Base-by-base conservation (phyloP, 2,329 filamentous ascomycete genomes). In the Beauveria sp. region DNA sequence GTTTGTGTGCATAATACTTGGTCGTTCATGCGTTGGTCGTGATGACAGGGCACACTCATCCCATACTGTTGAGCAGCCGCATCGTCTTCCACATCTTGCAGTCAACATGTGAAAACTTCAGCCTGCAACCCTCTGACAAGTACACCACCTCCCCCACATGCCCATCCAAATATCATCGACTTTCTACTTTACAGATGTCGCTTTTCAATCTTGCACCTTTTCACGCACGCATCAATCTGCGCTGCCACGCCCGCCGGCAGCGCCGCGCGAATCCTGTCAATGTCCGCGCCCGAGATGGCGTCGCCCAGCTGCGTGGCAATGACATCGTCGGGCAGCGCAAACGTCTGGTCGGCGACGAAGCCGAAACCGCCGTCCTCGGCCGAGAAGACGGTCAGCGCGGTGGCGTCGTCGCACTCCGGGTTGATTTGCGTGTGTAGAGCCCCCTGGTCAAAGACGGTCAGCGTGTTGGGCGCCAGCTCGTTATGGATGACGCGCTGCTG, bases 371-470 rank as follows among this genome's bases (percentile, higher is more conserved):
- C 79, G 68, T 84, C 81, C 67, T 83, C 80, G 50, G 68, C 68
- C 50, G 73, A 74, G 66, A 82, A 82, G 40, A 74, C 70, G 7
- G 81, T 80, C 34, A 83, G 73, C 66, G 83, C 83, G 22, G 77
- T 72, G 59, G 77, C 79, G 41, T 76, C 70, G 48, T 76, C 72
- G 70, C 82, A 84, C 64, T 77, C 73, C 1, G 81, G 80, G 72
- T 85, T 85, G 70, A 77, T 82, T 67, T 84, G 79, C 8, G 77
- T 80, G 71, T 85, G 83, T 24, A 84, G 68, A 6, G 77, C 75
- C 28, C 82, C 83, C 68, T 79, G 77, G 66, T 79, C 81, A 72
- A 84, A 84, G 53, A 80, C 76, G 3, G 79, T 81, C 72, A 82
- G 79, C 70, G 80, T 76, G 69, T 76, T 75, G 62, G 72, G 69